Evolutionary conservation across 2,329 filamentous ascomycete species (phyloP), one percentile per base, ranked within the genome.

Genomic region (Knufia petricola): DNA sequence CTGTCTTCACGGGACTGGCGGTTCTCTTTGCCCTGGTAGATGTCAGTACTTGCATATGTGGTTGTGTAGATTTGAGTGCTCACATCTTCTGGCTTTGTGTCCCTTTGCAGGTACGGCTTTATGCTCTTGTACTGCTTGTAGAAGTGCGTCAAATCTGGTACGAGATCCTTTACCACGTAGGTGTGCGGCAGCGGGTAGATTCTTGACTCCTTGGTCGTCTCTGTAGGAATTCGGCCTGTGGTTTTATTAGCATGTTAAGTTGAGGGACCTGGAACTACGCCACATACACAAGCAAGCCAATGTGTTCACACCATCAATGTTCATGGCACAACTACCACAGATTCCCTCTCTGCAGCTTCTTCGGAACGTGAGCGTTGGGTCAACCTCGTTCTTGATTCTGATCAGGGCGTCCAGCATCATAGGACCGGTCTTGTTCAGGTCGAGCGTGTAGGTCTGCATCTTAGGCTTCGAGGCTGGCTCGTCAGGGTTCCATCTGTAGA

Each of bases 41-140:
- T 17, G 40, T 12, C 48, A 50, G 58, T 50, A 53, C 50, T 57
- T 39, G 52, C 51, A 48, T 46, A 20, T 20, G 13, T n/a, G 28
- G 23, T 34, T 15, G 28, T 17, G 21, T 20, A 36, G 12, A 8
- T 13, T 4, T 34, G 19, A 4, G 3, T 19, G 44, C 34, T 4
- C 78, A 94, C 87, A 65, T 95, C 86, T 59, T 82, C 79, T 37
- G 87, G 74, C 48, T 86, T 84, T 23, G 87, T 92, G 56, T 89
- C 84, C 64, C 88, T 81, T 75, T 96, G 92, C 47, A 98, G 82
- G 69, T 95, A 98, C 37, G 92, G 92, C 82, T 96, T 94, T 73
- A 98, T 95, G 13, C 89, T 95, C 74, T 95, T 95, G 81, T 98
- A 98, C 77, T 98, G 92, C 79, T 96, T 96, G 81, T 98, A 98